These are phyloP conservation scores for Barnettozyma populi DNA, from an alignment of 805 yeast genomes.

Conservation along the genomic window DNA sequence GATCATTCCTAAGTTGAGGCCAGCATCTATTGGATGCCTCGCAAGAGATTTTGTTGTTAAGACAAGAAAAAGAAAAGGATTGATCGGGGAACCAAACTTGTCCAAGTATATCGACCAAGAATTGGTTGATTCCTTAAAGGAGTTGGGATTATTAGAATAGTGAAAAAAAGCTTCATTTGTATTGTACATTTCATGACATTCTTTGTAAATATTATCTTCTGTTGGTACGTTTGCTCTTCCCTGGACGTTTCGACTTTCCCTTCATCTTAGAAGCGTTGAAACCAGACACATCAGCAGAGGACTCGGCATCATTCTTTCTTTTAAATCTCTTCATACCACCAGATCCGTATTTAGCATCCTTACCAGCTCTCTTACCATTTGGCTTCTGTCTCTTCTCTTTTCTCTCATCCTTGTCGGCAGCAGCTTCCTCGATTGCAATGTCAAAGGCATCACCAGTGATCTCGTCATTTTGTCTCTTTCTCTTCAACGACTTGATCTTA, in stretches of 20 bases:
- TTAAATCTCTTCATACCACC: constrained; percentile 76
- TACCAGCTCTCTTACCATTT: constrained; percentile 62
- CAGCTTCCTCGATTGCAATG: constrained; percentile 85
- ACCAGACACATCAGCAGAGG: constrained; percentile 60
- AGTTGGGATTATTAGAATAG: constrained; percentile 36
- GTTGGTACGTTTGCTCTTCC: constrained; percentile 44
- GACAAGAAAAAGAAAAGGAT: constrained; percentile 83
- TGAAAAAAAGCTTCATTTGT: neutral
- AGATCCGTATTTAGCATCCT: constrained; percentile 66
- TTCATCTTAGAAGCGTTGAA: constrained; percentile 52
- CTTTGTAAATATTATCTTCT: constrained; percentile 8
- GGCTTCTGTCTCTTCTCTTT: constrained; percentile 47
- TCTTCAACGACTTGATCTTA: constrained; percentile 83
- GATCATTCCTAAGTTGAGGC: constrained; percentile 61
- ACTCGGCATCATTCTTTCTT: constrained; percentile 67
- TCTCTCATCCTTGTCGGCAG: constrained; percentile 37
- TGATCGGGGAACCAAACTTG: constrained; percentile 65
- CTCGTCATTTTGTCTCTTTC: constrained; percentile 77
- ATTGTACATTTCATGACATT: constrained; percentile 2
- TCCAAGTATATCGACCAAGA: constrained; percentile 62
- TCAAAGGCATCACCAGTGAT: constrained; percentile 73
- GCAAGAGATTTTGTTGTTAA: constrained; percentile 89
- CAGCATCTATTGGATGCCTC: constrained; percentile 63
- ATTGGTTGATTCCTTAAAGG: constrained; percentile 46
- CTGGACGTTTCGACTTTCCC: constrained; percentile 34